phyloP scores from a whole-genome alignment of 164 flowering plant genomes.

The Kalanchoe fedtschenkoi region DNA sequence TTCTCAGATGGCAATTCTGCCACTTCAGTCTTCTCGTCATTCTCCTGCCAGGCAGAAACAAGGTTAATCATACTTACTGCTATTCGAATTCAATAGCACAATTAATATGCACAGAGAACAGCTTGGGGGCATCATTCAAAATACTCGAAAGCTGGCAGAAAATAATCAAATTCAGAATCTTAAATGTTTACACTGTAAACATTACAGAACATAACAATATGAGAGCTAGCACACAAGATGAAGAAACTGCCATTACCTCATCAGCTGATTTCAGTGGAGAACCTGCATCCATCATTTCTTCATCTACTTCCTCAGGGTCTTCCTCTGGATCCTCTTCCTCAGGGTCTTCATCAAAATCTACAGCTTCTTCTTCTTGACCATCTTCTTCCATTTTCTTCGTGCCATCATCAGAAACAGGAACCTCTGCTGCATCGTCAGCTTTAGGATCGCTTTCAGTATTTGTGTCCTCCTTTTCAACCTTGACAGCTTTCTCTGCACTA shows the following conservation, averaged over 20 bases:
- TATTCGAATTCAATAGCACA: background rate
- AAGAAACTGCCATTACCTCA: conserved; percentile 25
- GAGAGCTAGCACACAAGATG: no score
- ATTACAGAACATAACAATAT: background rate
- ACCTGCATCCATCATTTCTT: conserved; percentile 41
- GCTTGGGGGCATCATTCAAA: no score
- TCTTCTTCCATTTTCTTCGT: conserved; percentile 3
- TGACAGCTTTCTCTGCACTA: conserved; percentile 19
- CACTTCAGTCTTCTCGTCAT: conserved; percentile 17
- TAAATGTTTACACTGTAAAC: background rate
- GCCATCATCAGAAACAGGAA: conserved; percentile 9
- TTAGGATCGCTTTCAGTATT: conserved; percentile 15
- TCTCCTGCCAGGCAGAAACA: conserved; percentile 16
- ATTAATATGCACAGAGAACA: background rate
- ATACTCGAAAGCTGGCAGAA: background rate
- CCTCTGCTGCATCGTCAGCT: background rate
- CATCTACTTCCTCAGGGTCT: conserved; percentile 47
- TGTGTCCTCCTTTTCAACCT: conserved; percentile 12
- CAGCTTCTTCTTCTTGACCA: conserved; percentile 18
- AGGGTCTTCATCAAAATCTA: conserved; percentile 55
- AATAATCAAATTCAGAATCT: background rate
- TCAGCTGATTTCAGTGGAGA: conserved; percentile 20
- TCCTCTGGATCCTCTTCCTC: conserved; percentile 66
- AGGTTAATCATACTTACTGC: background rate
- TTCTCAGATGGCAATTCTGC: conserved; percentile 20